Conservation (phyloP, 371 early-diverging fungal species). For the Lichtheimia ramosa region DNA sequence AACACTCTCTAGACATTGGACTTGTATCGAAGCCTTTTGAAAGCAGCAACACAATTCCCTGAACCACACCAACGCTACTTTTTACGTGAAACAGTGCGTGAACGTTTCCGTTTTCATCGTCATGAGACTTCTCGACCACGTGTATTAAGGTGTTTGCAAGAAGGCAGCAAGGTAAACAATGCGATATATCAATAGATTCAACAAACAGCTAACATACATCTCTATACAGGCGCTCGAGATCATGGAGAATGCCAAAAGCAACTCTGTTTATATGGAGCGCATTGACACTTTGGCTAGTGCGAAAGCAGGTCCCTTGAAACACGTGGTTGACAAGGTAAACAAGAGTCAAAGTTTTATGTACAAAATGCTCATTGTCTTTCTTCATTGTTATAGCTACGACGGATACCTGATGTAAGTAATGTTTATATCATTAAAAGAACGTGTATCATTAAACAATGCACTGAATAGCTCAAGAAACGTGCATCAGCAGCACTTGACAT, state of each 20-base stretch:
- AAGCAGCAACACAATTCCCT: background rate
- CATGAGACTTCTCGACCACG: slow-evolving; percentile 21
- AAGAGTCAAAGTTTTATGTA: background rate
- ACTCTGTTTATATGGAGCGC: slow-evolving; percentile 10
- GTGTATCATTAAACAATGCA: too few relatives aligned
- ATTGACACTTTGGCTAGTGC: slow-evolving; percentile 16
- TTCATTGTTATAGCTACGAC: slow-evolving; percentile 10
- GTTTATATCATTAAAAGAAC: background rate
- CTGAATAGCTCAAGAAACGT: slow-evolving; percentile 9
- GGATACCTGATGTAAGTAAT: slow-evolving; percentile 21
- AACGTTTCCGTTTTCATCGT: slow-evolving; percentile 28
- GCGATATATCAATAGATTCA: background rate
- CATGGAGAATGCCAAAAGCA: slow-evolving; percentile 11
- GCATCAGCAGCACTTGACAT: slow-evolving; percentile 15
- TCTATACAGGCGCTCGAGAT: slow-evolving; percentile 14
- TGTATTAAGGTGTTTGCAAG: slow-evolving; percentile 11
- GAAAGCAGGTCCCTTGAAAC: slow-evolving; percentile 18
- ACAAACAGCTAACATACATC: background rate
- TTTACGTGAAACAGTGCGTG: slow-evolving; percentile 15
- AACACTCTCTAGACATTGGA: background rate
- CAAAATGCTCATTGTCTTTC: background rate
- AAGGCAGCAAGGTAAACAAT: slow-evolving; percentile 18
- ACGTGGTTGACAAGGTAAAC: slow-evolving; percentile 18
- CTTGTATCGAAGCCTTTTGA: slow-evolving; percentile 4
- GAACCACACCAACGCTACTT: slow-evolving; percentile 6